Base-by-base conservation (phyloP, 306 rosid genomes). In the Dryas alaskensis region DNA sequence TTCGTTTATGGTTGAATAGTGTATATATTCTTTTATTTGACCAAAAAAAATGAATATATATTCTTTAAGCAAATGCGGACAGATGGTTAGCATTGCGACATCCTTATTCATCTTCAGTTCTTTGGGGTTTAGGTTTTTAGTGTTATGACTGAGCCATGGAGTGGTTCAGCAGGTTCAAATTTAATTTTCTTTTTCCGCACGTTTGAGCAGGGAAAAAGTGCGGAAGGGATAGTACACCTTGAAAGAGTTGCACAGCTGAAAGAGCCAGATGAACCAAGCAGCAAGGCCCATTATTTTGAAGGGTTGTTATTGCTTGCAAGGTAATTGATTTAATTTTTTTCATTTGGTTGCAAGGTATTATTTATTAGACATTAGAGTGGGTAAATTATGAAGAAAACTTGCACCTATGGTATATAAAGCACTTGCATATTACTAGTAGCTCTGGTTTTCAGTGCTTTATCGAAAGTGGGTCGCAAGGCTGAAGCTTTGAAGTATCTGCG, bases 401-500 rank as follows among this genome's bases (percentile, higher is more conserved):
- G 49, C n/a, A 11, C 14, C 3, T 11, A 37, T 70, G 1, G 10
- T 16, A n/a, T 10, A 5, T 52, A 17, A 39, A 13, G 45, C 7
- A 40, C 40, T 40, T 54, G 7, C 22, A 49, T 39, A 63, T 17
- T 63, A 46, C 53, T 80, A n/a, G 22, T 66, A 37, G 72, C 39
- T 70, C 80, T 71, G 49, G 27, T 17, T 73, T 84, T 43, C 91
- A 91, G 98, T 82, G 80, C 96, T 67, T 81, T 94, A 73, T 81
- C 53, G 73, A 87, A 87, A 13, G 83, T 75, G 22, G 96, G 96
- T 67, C 88, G 87, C 45, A 89, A 87, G 82, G 85, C 81, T 14
- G 98, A 94, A 82, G 97, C 98, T 63, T 78, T 86, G 6, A 83
- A 88, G 74, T 85, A 88, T 82, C 83, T 94, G 74, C 97, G 93